Conservation (phyloP, 2,329 filamentous ascomycete genomes). For the Fonsecaea monophora region DNA sequence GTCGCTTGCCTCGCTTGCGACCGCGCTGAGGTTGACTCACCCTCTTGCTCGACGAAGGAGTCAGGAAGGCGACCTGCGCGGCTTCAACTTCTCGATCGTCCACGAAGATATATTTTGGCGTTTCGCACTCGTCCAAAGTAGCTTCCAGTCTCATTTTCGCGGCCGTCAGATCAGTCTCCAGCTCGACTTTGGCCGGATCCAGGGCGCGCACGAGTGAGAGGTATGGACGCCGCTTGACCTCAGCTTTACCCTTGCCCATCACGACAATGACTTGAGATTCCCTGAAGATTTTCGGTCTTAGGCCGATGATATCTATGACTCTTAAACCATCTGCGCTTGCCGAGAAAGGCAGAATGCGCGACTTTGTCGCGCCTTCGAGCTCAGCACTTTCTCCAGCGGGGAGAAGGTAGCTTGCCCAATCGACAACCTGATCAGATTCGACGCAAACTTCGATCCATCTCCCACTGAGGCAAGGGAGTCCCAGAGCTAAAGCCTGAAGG, state of each 20-base stretch:
- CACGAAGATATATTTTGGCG: conserved; percentile 81
- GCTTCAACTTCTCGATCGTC: conserved; percentile 68
- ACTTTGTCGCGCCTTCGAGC: conserved; percentile 77
- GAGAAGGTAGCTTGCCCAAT: conserved; percentile 83
- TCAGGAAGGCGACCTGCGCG: conserved; percentile 54
- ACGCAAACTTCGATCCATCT: conserved; percentile 82
- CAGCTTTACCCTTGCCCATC: conserved; percentile 66
- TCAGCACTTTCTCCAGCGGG: conserved; percentile 81
- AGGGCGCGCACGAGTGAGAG: conserved; percentile 80
- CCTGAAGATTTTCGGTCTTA: conserved; percentile 68
- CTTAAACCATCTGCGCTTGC: conserved; percentile 52
- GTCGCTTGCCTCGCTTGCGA: conserved; percentile 35
- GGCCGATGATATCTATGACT: conserved; percentile 64
- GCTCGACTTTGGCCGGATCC: conserved; percentile 71
- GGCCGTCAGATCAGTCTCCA: conserved; percentile 69
- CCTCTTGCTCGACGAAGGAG: conserved; percentile 33
- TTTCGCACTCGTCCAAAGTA: conserved; percentile 3
- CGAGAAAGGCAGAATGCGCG: conserved; percentile 69
- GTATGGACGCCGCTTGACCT: conserved; percentile 72
- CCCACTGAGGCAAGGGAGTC: conserved; percentile 81
- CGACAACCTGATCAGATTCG: conserved; percentile 64
- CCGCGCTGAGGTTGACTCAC: not conserved
- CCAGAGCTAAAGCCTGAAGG: conserved; percentile 90
- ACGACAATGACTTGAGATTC: conserved; percentile 75
- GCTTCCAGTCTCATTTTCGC: conserved; percentile 59